Evolutionary conservation across 306 rosid species (phyloP), one percentile per base, ranked within the genome.

Genomic region (Boehmeria nivea): DNA sequence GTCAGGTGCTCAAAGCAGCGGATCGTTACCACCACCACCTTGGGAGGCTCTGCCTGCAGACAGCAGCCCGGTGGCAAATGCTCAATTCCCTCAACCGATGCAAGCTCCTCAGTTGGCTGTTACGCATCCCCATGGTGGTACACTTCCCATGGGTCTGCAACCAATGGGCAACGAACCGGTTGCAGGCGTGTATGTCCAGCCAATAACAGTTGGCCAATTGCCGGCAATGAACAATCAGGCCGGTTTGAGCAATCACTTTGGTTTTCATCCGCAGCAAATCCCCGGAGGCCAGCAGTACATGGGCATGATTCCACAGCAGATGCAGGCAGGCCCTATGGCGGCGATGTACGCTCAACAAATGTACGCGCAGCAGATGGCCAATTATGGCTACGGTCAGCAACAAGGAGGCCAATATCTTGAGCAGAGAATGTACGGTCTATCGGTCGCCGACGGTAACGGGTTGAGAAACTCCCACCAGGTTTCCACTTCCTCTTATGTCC

Each of bases 21-120:
- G 86, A 51, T 77, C 96, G 27, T 79, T 85, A 5, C 99, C 99
- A 1, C 94, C 88, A 1, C 99, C 99, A n/a, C 99, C 99, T 1
- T 93, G 99, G 99, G 99, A 93, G 78, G 83, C 83, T 75, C 95
- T 83, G 78, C 43, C 87, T 22, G 28, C 70, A 12, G 83, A 61
- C 34, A 75, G 85, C 51, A 73, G 69, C 64, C 72, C 78, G 18
- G 83, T 71, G 4, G 65, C 78, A 21, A 78, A 81, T 46, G 63
- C 83, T 67, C 96, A 73, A 62, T 93, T 76, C 76, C 83, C 90
- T 43, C 97, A 78, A 36, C 76, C 84, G 15, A 14, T 76, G 82
- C 98, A 84, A 72, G 70, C 75, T 48, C 46, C 80, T 58, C 86
- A 76, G 61, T 74, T 78, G 80, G 78, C 74, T 18, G 65, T 80